Evolutionary conservation across 2,329 filamentous ascomycete species (phyloP).

Genomic region (Ceratocystis huliohia): DNA sequence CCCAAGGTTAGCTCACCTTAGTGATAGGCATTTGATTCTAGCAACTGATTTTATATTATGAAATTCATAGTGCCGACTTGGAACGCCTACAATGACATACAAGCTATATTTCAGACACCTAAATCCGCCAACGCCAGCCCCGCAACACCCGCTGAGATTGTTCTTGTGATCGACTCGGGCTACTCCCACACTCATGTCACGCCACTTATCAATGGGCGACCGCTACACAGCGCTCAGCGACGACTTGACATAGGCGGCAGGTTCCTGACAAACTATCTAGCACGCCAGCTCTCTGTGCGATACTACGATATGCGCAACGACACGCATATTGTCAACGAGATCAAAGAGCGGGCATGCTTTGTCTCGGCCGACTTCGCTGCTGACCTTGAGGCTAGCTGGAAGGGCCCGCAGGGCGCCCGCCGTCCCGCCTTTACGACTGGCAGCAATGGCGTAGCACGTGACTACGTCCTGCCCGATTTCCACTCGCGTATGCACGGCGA

Average conservation of each 20-base stretch:
- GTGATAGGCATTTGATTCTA: background rate
- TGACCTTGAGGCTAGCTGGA: conserved; percentile 78
- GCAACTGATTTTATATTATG: conserved; percentile 10
- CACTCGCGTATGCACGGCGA: conserved; percentile 50
- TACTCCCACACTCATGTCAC: conserved; percentile 90
- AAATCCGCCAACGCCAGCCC: conserved; percentile 32
- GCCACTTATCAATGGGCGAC: conserved; percentile 66
- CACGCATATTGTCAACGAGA: conserved; percentile 83
- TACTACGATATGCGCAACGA: conserved; percentile 96
- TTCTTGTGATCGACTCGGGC: conserved; percentile 82
- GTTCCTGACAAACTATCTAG: conserved; percentile 82
- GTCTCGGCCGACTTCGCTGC: conserved; percentile 62
- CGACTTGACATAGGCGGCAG: conserved; percentile 87
- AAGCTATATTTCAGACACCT: conserved; percentile 52
- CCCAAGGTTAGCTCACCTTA: conserved; percentile 41
- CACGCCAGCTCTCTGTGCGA: conserved; percentile 74
- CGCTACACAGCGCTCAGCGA: conserved; percentile 68
- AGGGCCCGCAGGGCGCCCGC: conserved; percentile 52
- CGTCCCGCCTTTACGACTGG: conserved; percentile 35
- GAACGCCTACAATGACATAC: conserved; percentile 72
- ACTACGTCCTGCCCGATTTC: conserved; percentile 84
- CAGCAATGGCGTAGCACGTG: conserved; percentile 55
- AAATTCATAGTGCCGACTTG: conserved; percentile 49
- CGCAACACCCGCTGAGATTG: conserved; percentile 54
- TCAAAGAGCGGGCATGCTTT: conserved; percentile 84